Evolutionary conservation across 108 stramenopile species (phyloP).

Genomic region (Cyclotella choctawhatcheeana): DNA sequence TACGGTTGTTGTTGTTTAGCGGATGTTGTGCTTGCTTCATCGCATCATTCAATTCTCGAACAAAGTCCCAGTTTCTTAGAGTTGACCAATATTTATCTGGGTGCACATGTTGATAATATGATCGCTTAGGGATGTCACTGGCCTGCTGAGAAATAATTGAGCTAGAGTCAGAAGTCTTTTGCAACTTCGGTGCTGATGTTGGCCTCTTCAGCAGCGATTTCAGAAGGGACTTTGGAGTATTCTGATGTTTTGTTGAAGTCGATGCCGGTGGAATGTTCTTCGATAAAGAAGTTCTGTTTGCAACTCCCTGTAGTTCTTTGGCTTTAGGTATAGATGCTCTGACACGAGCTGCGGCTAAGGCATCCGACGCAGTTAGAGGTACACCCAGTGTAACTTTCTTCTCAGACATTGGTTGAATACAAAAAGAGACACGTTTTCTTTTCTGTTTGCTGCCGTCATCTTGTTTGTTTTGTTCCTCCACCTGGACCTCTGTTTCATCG

Average conservation of each 20-base stretch:
- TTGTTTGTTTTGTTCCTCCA: conserved; percentile 5
- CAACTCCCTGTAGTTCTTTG: too few species aligned
- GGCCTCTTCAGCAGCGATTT: conserved; percentile 3
- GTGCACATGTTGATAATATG: conserved; percentile 41
- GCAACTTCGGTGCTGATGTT: not conserved
- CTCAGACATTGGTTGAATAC: not conserved
- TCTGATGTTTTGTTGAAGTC: not conserved
- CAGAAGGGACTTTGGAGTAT: not conserved
- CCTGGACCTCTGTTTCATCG: conserved; percentile 18
- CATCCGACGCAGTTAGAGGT: conserved; percentile 25
- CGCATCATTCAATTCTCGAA: conserved; percentile 37
- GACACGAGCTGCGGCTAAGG: conserved; percentile 17
- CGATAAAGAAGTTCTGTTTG: too few species aligned
- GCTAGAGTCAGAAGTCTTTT: not conserved
- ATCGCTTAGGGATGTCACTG: conserved; percentile 10
- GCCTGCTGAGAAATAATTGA: conserved; percentile 1
- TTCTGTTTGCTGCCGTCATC: not conserved
- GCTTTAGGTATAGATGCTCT: conserved; percentile 14
- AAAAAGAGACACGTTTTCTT: not conserved
- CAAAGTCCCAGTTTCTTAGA: conserved; percentile 45
- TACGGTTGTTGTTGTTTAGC: conserved; percentile 16
- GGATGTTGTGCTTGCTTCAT: conserved; percentile 20
- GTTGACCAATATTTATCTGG: conserved; percentile 49
- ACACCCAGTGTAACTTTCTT: conserved; percentile 6
- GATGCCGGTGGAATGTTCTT: too few species aligned